phyloP scores from a whole-genome alignment of 805 yeast species.

The Kuraishia ogatae region DNA sequence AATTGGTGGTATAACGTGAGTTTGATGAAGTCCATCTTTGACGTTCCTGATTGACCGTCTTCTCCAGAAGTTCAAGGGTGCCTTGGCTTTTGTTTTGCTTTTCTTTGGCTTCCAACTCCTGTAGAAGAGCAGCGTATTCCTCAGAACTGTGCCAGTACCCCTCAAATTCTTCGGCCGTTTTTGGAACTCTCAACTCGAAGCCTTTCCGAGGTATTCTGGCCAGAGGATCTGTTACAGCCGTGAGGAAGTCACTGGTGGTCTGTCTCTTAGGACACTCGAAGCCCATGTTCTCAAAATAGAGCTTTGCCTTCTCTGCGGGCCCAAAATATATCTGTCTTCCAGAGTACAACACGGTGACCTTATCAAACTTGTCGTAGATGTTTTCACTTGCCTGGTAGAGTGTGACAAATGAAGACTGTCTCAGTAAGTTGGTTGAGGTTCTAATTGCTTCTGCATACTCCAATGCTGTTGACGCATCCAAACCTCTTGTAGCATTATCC shows the following conservation, averaged over 20 bases:
- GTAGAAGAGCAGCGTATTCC: conserved; percentile 14
- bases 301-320: conserved; percentile 42
- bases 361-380: conserved; percentile 53
- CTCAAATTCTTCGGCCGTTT: conserved; percentile 54
- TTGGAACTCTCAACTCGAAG: conserved; percentile 44
- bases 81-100: neutral
- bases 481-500: conserved; percentile 83
- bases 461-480: conserved; percentile 77
- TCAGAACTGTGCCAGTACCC: conserved; percentile 46
- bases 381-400: conserved; percentile 62
- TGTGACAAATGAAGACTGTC: conserved; percentile 54
- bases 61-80: neutral
- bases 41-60: conserved; percentile 4
- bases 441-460: conserved; percentile 65
- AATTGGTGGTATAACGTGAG: conserved; percentile 36
- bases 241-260: conserved; percentile 66
- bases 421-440: conserved; percentile 42
- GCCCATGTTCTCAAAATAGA: conserved; percentile 57
- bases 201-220: conserved; percentile 47
- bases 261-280: conserved; percentile 55
- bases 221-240: conserved; percentile 59
- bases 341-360: conserved; percentile 46
- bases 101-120: neutral
- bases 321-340: conserved; percentile 60
- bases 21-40: neutral